Evolutionary conservation across 2,329 filamentous ascomycete species (phyloP), one percentile per base, ranked within the genome.

Genomic region (Curvularia hawaiiensis): DNA sequence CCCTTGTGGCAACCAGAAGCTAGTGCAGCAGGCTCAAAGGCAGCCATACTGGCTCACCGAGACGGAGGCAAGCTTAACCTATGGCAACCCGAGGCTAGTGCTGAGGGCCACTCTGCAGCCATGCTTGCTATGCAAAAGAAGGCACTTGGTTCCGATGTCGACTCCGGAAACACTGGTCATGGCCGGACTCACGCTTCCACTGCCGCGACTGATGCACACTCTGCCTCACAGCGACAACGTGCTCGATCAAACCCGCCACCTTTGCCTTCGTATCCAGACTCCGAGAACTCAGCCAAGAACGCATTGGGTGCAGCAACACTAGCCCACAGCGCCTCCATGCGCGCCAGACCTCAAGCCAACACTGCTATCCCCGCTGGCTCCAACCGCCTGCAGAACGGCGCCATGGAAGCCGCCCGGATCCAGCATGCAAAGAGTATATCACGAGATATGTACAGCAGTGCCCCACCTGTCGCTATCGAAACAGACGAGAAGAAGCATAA

Each of bases 141-240:
- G 53, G 75, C 74, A 33, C 66, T 80, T 39, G 79, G 77, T 59
- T 77, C 79, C 5, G 75, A 80, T 54, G 69, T 78, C 28, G 80
- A 81, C 67, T 78, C 79, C 61, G 79, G 79, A 35, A 79, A 80
- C 62, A 80, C 77, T 20, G 77, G 75, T 10, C 76, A 87, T 26
- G 83, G 84, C 44, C 83, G 82, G 35, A 84, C 85, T 59, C 88
- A 85, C 58, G 92, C 92, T 1, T 80, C 94, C 46, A 79, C 85
- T 35, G 92, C 92, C 41, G 92, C 92, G 12, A 89, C 88, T 49
- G 90, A 87, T 28, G 91, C 91, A n/a, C 88, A 92, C 78, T 81
- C 85, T 28, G 81, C 67, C 9, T 69, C 69, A 14, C 60, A 79
- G 46, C 83, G 88, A 56, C 84, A 83, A 58, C 83, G 90, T 60